A percentile compares a stretch with the other conserved stretches of the same genome.
Conservation (phyloP, 1,284 basidiomycete species). For the Rhizoctonia solani region DNA sequence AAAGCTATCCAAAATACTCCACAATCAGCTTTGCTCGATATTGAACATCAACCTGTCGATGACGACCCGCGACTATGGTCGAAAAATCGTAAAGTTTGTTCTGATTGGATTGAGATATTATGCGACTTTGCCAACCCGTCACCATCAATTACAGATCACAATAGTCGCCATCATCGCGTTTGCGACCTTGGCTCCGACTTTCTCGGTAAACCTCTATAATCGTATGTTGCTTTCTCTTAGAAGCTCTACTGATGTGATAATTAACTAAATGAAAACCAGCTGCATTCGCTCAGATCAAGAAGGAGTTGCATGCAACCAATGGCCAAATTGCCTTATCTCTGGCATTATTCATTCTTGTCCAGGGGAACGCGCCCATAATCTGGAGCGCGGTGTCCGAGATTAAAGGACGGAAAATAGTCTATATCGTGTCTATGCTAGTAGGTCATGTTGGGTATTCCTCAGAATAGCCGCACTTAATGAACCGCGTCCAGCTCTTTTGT, state of each 20-base stretch:
- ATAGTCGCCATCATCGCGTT: constrained; percentile 62
- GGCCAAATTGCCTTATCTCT: constrained; percentile 73
- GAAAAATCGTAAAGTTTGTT: constrained; percentile 60
- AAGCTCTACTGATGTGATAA: no score
- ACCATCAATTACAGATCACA: constrained; percentile 50
- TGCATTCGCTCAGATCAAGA: constrained; percentile 67
- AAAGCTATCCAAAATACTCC: constrained; percentile 9
- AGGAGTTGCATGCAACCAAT: constrained; percentile 65
- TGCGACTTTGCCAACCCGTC: background rate
- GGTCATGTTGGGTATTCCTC: constrained; percentile 33
- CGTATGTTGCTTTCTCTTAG: no score
- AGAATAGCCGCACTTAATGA: background rate
- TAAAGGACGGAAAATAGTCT: constrained; percentile 78
- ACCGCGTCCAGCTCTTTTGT: constrained; percentile 56
- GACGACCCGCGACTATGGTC: constrained; percentile 84
- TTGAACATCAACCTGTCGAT: constrained; percentile 67
- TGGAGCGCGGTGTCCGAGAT: constrained; percentile 80
- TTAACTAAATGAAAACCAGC: no score
- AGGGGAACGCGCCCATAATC: constrained; percentile 67
- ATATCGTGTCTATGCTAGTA: constrained; percentile 58
- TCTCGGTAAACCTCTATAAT: constrained; percentile 70
- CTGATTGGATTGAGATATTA: background rate
- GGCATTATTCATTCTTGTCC: constrained; percentile 78
- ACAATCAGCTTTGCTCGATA: constrained; percentile 50
- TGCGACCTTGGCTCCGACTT: constrained; percentile 68